Conservation (phyloP, 148 eudicot species). For the Rhododendron ferrugineum region DNA sequence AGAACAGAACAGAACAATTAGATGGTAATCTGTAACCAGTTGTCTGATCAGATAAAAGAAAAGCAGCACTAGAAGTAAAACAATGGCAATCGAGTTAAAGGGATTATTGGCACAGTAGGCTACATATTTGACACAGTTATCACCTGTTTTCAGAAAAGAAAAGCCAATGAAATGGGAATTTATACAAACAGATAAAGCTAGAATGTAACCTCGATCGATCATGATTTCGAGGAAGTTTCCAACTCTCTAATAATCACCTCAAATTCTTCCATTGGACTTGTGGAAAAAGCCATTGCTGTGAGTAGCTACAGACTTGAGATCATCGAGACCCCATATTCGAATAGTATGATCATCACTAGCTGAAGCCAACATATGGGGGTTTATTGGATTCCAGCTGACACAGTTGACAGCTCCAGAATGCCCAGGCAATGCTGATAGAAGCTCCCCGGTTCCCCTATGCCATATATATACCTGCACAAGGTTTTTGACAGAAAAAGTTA, state of each 20-base stretch:
- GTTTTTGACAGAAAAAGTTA: background rate
- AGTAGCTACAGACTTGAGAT: constrained; percentile 17
- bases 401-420: constrained; percentile 80
- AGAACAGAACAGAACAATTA: background rate
- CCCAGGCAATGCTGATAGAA: constrained; percentile 52
- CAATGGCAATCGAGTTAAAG: constrained; percentile 6
- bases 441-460: constrained; percentile 72
- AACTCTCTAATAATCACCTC: background rate
- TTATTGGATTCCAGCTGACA: constrained; percentile 81
- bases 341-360: constrained; percentile 87
- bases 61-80: background rate
- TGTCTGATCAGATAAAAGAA: background rate
- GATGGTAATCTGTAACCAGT: background rate
- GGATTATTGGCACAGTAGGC: constrained; percentile 9
- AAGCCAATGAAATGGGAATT: constrained; percentile 4
- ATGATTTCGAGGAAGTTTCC: background rate
- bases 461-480: constrained; percentile 76
- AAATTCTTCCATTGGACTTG: constrained; percentile 32
- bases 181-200: background rate
- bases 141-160: background rate
- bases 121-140: constrained; percentile 8
- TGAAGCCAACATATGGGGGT: constrained; percentile 84
- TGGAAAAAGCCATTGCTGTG: constrained; percentile 24
- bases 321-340: constrained; percentile 69
- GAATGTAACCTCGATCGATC: background rate